Base-by-base conservation (phyloP, 768 basidiomycete genomes). In the Hericium alpestre region DNA sequence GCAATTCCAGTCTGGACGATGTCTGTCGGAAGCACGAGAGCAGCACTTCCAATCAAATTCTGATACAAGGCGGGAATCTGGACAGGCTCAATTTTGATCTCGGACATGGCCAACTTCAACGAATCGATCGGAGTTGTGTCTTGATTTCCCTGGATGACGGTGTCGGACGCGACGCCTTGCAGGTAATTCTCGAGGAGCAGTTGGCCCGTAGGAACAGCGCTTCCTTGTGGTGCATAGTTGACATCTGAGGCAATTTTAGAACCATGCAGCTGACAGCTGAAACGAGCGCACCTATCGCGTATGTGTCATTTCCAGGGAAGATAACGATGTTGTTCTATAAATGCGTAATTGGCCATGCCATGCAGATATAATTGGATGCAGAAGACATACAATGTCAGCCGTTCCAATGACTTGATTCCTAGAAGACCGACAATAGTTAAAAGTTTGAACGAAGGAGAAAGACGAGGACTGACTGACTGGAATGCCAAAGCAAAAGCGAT, bases 151-250 rank as follows among this genome's bases (percentile, higher is more conserved):
- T 70, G 62, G 54, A 89, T 87, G 4, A 73, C 72, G 1, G 81
- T 82, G 48, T 73, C 70, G 7, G 78, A 78, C 58, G 79, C 70
- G 32, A 81, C 61, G 16, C 84, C 86, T 69, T 85, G 80, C n/a
- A 89, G 67, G 64, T 80, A 88, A 65, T 84, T 83, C 67, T 85
- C 78, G 50, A 89, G 74, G 58, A 88, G 65, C 9, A 65, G 63
- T 54, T 73, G 74, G 20, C 86, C 86, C 1, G 83, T 78, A 1
- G 73, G 63, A n/a, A 72, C 67, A 6, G 81, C 79, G 20, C 64
- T 70, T 6, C 80, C 81, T 59, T 81, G 79, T 0, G 83, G 81
- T 10, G 79, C 73, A 68, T 77, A 87, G 51, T 81, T 73, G 4
- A 88, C 83, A 57, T 82, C 83, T 78, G 58, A 41, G 9, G n/a